Base-by-base conservation (phyloP, 495 filamentous ascomycete genomes). In the Trypethelium eluteriae region DNA sequence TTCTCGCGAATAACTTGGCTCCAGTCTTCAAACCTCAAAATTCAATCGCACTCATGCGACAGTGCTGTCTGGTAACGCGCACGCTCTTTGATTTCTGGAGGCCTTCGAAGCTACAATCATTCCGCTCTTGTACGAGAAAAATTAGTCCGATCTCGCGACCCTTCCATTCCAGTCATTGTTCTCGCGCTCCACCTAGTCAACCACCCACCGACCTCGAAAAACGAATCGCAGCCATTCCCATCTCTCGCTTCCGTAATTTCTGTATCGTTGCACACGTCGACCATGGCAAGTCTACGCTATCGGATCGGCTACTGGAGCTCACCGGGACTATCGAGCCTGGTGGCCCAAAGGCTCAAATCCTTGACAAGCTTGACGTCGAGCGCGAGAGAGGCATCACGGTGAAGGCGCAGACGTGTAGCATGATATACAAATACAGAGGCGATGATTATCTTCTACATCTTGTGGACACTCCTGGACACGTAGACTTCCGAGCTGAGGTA, bases 251-350 rank as follows among this genome's bases (percentile, higher is more conserved):
- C 76, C 88, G 94, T 46, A 98, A 98, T 75, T 92, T 98, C 74
- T 98, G 94, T 74, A 98, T 98, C 73, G 94, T 98, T 64, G 94
- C 94, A 4, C 94, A 98, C 76, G 96, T 98, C 77, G 94, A 98
- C 77, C 94, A 98, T 87, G 94, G 94, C 74, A 98, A 98, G 76
- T 91, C 87, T 68, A 98, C 94, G 4, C 89, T 98, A 66, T 89
- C 85, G 66, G 94, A 98, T 70, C 88, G 94, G 10, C 79, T 98
- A 39, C 84, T 98, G 39, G 95, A 98, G 81, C 82, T 96, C 70
- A 98, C 94, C 9, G 94, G 94, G 18, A 98, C 94, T 32, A 97
- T 98, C 66, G 77, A 90, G 67, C 84, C 88, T 1, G 92, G 90
- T 53, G 86, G 82, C 34, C 25, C 53, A 11, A 96, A 97, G 77